Evolutionary conservation across 2,329 filamentous ascomycete genomes (phyloP).

Genomic region (Colletotrichum ledebouriae): DNA sequence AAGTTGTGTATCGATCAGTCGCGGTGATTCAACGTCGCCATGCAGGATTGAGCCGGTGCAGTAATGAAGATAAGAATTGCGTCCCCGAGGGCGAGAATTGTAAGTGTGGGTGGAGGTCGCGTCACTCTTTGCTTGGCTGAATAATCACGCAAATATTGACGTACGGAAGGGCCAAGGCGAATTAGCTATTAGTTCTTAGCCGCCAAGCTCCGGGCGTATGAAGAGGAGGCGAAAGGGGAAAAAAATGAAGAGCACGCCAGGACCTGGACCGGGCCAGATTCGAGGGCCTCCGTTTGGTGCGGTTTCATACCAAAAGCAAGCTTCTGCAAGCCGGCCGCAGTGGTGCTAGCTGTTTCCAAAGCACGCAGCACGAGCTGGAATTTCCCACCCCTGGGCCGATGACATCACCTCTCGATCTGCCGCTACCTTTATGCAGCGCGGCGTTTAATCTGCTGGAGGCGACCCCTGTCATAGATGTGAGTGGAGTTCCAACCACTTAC

Average conservation of each 20-base stretch:
- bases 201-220: neutral
- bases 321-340: constrained; percentile 21
- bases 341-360: constrained; percentile 29
- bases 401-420: constrained; percentile 34
- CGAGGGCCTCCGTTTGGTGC: constrained; percentile 8
- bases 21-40: neutral
- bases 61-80: neutral
- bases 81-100: constrained; percentile 6
- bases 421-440: neutral
- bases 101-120: constrained; percentile 19
- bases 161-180: constrained; percentile 16
- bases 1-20: neutral
- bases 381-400: constrained; percentile 28
- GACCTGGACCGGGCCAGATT: constrained; percentile 1
- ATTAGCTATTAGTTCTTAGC: neutral
- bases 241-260: neutral
- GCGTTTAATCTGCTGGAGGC: neutral
- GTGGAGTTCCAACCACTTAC: neutral
- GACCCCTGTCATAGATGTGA: constrained; percentile 18
- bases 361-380: constrained; percentile 32
- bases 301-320: constrained; percentile 41
- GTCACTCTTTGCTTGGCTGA: constrained; percentile 37
- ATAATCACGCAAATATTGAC: constrained; percentile 29
- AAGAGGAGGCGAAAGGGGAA: constrained; percentile 8
- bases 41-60: neutral